Percentiles rank a stretch among this genome's conserved stretches.
Evolutionary conservation across 345 rosid genomes (phyloP).

Genomic region (Cochlearia excelsa): DNA sequence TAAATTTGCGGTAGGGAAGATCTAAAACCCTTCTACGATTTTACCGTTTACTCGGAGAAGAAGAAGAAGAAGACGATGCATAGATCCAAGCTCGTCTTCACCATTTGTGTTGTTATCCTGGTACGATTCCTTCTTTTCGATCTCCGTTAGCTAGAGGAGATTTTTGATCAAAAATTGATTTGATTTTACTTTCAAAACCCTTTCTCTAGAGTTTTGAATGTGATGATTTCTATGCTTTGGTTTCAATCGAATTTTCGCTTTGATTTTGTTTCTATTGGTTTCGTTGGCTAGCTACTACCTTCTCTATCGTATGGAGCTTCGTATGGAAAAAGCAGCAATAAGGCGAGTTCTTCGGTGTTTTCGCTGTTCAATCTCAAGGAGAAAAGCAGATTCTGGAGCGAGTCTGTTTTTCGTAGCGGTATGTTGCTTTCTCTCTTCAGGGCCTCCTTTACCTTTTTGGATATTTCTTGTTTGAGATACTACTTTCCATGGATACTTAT

Average conservation of each 20-base stretch:
- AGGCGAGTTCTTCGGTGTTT: conserved; percentile 60
- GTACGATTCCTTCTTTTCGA: conserved; percentile 26
- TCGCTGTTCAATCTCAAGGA: conserved; percentile 88
- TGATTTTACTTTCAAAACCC: not conserved
- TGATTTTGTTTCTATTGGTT: conserved; percentile 27
- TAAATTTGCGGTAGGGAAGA: conserved; percentile 7
- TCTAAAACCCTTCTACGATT: conserved; percentile 35
- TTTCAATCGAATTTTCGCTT: conserved; percentile 17
- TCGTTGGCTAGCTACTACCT: conserved; percentile 40
- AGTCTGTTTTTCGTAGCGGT: conserved; percentile 72
- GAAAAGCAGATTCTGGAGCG: conserved; percentile 91
- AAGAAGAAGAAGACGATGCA: conserved; percentile 28
- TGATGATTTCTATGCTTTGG: conserved; percentile 13
- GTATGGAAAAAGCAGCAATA: conserved; percentile 33
- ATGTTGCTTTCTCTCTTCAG: conserved; percentile 9
- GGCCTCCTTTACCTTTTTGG: conserved; percentile 2
- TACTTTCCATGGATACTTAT: not conserved
- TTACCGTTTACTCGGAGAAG: conserved; percentile 19
- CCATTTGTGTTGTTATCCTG: conserved; percentile 29
- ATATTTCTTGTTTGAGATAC: not conserved
- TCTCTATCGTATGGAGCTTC: conserved; percentile 41
- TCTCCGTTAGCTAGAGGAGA: not conserved
- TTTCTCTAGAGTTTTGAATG: not conserved
- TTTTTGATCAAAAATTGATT: conserved; percentile 6
- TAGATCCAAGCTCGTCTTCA: conserved; percentile 32